These are phyloP conservation scores for Bromus sterilis DNA, from an alignment of 176 grass and related monocot species.

Conservation along the genomic window DNA sequence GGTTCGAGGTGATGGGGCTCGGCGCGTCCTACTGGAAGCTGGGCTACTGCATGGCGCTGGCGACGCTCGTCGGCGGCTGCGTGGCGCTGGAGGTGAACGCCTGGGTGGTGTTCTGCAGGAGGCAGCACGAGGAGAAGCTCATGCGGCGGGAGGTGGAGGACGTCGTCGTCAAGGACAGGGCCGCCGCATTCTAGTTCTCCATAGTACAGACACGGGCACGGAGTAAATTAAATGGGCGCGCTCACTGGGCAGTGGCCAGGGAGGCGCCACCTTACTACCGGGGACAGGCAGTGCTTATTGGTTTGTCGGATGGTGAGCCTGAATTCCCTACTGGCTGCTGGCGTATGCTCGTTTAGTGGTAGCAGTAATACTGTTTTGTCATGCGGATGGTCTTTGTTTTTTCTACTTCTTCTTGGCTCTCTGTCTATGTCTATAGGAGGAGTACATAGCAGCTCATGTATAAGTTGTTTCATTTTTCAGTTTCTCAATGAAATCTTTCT, in stretches of 20 bases:
- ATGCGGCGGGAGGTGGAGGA: conserved; percentile 41
- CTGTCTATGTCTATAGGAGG: background rate
- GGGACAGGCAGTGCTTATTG: background rate
- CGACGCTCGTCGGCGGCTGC: conserved; percentile 62
- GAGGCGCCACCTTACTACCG: background rate
- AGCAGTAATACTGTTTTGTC: background rate
- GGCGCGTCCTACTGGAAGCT: conserved; percentile 91
- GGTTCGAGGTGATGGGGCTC: conserved; percentile 89
- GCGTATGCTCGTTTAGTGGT: background rate
- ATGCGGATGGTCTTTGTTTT: background rate
- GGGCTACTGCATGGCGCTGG: conserved; percentile 73
- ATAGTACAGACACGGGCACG: background rate
- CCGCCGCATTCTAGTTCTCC: conserved; percentile 33
- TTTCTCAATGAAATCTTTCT: too few relatives aligned
- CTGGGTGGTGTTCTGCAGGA: conserved; percentile 85
- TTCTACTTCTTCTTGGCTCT: background rate
- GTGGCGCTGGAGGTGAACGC: conserved; percentile 96
- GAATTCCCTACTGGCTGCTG: background rate
- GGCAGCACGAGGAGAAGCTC: conserved; percentile 62
- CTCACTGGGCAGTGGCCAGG: background rate
- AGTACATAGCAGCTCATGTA: background rate
- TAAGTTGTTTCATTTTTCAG: background rate
- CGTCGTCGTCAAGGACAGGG: conserved; percentile 57
- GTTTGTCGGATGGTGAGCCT: background rate
- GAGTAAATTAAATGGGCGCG: background rate